A percentile compares a stretch with the other conserved stretches of the same genome.
Evolutionary conservation across 116 monocot species (phyloP).

Genomic region (Posidonia oceanica): DNA sequence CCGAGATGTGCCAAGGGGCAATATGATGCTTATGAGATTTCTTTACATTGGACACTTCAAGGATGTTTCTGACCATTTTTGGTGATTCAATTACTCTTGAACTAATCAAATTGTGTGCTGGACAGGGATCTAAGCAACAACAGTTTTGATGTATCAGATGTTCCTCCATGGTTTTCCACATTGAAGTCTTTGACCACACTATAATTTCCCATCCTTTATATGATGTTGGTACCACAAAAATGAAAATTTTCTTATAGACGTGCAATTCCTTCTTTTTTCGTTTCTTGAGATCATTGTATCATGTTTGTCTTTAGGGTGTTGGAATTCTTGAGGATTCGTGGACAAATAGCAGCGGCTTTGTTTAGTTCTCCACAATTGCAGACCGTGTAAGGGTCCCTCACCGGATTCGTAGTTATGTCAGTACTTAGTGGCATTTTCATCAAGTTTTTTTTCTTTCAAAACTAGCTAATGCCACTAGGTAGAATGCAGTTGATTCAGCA

Average conservation of each 20-base stretch:
- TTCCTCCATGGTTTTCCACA: conserved; percentile 44
- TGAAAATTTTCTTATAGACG: no score
- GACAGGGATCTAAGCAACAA: conserved; percentile 72
- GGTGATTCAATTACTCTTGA: no score
- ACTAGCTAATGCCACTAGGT: no score
- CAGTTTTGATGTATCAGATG: conserved; percentile 35
- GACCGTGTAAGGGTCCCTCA: conserved; percentile 36
- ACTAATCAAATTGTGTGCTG: background rate
- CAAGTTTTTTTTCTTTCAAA: no score
- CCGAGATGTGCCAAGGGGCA: no score
- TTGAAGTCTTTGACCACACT: conserved; percentile 55
- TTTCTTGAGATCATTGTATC: background rate
- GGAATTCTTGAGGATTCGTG: conserved; percentile 30
- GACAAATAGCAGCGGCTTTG: conserved; percentile 24
- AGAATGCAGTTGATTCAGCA: no score
- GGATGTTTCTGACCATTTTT: background rate
- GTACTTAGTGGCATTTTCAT: no score
- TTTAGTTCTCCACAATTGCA: conserved; percentile 39
- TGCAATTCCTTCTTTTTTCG: no score
- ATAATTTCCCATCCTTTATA: conserved; percentile 14
- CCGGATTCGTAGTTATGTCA: no score
- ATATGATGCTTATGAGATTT: no score
- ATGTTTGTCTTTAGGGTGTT: conserved; percentile 27
- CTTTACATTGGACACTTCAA: background rate
- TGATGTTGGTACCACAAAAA: no score